Conservation (phyloP, 2,329 filamentous ascomycete species). For the Lecanicillium sp. region DNA sequence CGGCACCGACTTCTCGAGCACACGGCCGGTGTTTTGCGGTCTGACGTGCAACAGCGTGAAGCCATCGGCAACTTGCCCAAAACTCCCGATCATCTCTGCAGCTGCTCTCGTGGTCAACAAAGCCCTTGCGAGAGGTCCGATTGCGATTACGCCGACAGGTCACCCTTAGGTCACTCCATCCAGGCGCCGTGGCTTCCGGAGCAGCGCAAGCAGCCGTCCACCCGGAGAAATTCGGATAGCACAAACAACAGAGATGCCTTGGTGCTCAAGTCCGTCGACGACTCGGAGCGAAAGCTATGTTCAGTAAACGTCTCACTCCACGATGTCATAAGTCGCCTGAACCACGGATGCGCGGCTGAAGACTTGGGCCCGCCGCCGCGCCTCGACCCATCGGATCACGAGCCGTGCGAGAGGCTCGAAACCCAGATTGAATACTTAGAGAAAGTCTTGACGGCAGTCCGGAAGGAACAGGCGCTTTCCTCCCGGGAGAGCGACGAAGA, state of each 20-base stretch:
- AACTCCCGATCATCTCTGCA: constrained; percentile 70
- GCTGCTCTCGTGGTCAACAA: constrained; percentile 53
- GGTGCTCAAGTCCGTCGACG: constrained; percentile 40
- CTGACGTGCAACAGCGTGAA: constrained; percentile 38
- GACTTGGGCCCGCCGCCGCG: constrained; percentile 35
- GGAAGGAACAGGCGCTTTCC: constrained; percentile 43
- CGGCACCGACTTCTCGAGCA: constrained; percentile 76
- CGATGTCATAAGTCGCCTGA: constrained; percentile 55
- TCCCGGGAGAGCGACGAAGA: constrained; percentile 33
- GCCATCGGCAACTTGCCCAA: constrained; percentile 54
- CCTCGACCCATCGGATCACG: constrained; percentile 18
- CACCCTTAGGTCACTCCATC: constrained; percentile 59
- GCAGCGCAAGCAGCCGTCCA: constrained; percentile 40
- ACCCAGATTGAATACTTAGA: constrained; percentile 65
- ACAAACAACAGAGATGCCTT: constrained; percentile 5
- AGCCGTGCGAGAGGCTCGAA: constrained; percentile 38
- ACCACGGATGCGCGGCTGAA: constrained; percentile 44
- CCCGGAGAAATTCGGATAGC: constrained; percentile 5
- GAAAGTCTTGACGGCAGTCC: constrained; percentile 52
- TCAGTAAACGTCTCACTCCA: constrained; percentile 58
- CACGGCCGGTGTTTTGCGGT: constrained; percentile 83
- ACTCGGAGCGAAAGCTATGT: constrained; percentile 58
- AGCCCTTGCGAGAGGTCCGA: constrained; percentile 48
- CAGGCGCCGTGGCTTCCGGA: constrained; percentile 51
- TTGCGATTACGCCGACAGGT: constrained; percentile 67